A percentile compares a stretch with the other conserved stretches of the same genome.
phyloP scores from a whole-genome alignment of 2,329 filamentous ascomycete genomes.

The Fusarium caatingaense region DNA sequence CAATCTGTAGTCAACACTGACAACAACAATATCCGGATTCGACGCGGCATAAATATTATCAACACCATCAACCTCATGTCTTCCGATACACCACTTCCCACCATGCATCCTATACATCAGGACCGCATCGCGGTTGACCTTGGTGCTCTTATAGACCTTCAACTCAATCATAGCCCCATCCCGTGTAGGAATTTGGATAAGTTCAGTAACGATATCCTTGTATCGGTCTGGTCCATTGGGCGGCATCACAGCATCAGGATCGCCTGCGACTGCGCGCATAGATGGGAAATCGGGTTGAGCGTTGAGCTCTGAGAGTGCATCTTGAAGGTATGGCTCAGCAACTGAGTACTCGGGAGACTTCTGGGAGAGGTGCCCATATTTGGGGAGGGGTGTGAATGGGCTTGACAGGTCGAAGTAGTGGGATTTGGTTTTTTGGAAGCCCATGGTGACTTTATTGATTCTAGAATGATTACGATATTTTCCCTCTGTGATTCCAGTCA shows the following conservation, averaged over 20 bases:
- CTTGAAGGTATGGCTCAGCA: conserved; percentile 2
- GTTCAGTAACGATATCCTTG: conserved; percentile 22
- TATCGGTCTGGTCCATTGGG: conserved; percentile 31
- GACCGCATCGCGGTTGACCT: conserved; percentile 17
- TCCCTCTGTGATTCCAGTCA: accelerated
- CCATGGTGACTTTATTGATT: conserved; percentile 11
- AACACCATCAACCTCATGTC: conserved; percentile 40
- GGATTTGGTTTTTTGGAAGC: conserved; percentile 8
- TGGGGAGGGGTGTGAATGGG: conserved; percentile 28
- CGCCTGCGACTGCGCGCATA: conserved; percentile 6
- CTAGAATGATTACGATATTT: accelerated
- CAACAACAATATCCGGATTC: conserved; percentile 34
- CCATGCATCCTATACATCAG: conserved; percentile 45
- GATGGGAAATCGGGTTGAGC: conserved; percentile 2
- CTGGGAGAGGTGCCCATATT: conserved; percentile 39
- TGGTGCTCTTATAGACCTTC: conserved; percentile 34
- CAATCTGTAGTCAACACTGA: conserved; percentile 41
- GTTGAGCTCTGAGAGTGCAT: neutral
- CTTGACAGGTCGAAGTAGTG: conserved; percentile 25
- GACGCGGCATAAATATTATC: conserved; percentile 41
- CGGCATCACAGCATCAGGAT: conserved; percentile 37
- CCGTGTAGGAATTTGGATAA: conserved; percentile 27
- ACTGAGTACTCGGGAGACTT: conserved; percentile 10
- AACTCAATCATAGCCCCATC: conserved; percentile 37
- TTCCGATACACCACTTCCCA: conserved; percentile 38